Evolutionary conservation across 192 early-diverging fungal genomes (phyloP), one percentile per base, ranked within the genome.

Genomic region (Obelidium mucronatum): DNA sequence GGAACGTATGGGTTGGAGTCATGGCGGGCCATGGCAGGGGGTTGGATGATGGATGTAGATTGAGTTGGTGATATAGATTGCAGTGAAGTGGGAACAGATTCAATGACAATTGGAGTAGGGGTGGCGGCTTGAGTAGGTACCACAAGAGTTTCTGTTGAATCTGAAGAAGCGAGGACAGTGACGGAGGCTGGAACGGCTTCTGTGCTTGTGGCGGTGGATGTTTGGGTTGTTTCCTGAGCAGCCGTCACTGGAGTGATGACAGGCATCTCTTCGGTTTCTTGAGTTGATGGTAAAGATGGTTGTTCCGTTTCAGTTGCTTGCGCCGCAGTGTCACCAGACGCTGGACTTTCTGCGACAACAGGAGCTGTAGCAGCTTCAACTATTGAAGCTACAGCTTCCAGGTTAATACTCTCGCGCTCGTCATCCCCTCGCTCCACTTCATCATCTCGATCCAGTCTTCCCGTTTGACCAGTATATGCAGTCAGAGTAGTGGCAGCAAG

Each of bases 1-100:
- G 63, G 63, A 36, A 33, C 30, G 42, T 74, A 62, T 30, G 60
- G 56, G 40, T 62, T 60, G 26, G 72, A 74, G 6, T 74, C 72
- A 26, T 74, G 72, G n/a, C 72, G 52, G 5, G n/a, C 60, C 72
- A 74, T 74, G 1, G 72, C 3, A 33, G 72, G 72, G 5, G 69
- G 55, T 58, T 58, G 55, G 55, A 58, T 58, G 24, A 31, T 31
- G 22, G 55, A 51, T 51, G 48, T 22, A 51, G 48, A 22, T 51
- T 8, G 11, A 22, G 48, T 51, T 51, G 48, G 55, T 22, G 8
- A 24, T 24, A 31, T 8, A 58, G 44, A 15, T 6, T 6, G 8
- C 19, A 19, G 44, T 48, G 44, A 48, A 19, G 44, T 48, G 19
- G 44, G 44, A 48, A 48, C 44, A 48, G 44, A 19, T 58, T 22